Base-by-base conservation (phyloP, 495 filamentous ascomycete genomes). In the Annulohypoxylon bovei region DNA sequence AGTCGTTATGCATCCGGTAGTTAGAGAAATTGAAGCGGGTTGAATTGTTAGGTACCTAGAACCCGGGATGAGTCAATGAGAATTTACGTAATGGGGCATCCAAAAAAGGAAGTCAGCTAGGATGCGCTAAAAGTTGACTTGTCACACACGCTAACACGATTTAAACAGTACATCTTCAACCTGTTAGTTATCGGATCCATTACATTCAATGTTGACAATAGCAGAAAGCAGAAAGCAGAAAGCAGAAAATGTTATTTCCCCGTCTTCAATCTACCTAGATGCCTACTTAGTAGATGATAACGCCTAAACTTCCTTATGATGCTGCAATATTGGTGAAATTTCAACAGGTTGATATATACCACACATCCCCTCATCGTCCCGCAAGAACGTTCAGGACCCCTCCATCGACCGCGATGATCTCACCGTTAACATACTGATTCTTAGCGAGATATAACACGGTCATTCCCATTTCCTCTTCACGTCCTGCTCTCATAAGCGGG, bases 381-480 rank as follows among this genome's bases (percentile, higher is more conserved):
- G 70, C 70, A 1, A 77, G 30, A 37, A 77, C 75, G 20, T 77
- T 77, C 67, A 88, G 71, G 6, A 86, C 85, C 1, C 87, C 87
- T 0, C 87, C 87, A 78, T 89, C 87, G 4, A 89, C 83, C 11
- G 84, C 84, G 30, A 89, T 69, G n/a, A 88, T 82, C 75, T 89
- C 83, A 9, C 87, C 87, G 67, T 89, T 89, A 4, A 89, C 86
- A 76, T 89, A 89, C 23, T 77, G 76, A 66, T 87, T 86, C 79
- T 84, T 88, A 20, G 85, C 79, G 52, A 91, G 70, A 72, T 84
- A 89, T 35, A 91, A 70, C 28, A 87, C 82, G 6, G 78, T 68
- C 63, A 84, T 86, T 4, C 84, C 86, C 81, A 90, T 87, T 69
- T 90, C 88, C 69, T 89, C 82, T 18, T 83, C 79, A 1, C 77